Evolutionary conservation across 768 basidiomycete species (phyloP), one percentile per base, ranked within the genome.

Genomic region (Butyriboletus loyo): DNA sequence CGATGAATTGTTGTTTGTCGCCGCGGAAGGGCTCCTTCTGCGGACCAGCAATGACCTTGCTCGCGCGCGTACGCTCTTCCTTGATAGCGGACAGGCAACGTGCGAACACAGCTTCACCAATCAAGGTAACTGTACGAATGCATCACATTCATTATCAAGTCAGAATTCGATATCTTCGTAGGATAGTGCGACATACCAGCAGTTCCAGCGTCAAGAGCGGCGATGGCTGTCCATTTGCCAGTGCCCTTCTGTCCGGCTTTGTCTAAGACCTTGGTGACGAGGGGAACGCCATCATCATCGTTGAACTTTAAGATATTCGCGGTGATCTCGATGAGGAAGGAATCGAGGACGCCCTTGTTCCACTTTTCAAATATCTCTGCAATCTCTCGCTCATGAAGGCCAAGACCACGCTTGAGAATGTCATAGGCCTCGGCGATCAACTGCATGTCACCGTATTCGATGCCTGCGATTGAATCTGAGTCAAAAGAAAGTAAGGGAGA

Each of bases 401-500:
- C 92, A 63, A 98, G 87, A 56, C 96, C 96, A 62, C 93, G 90
- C 80, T 92, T 93, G 69, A 99, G 86, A 74, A 99, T 97, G 70
- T 98, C 96, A 72, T 99, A 99, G 6, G 92, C 94, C 75, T 99
- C 97, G 55, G 93, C 92, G 61, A 99, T 98, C 68, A 98, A 79
- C 73, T 98, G 96, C 97, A 99, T 99, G 76, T 99, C 97, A 64
- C 92, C 95, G 69, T 98, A 98, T 73, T 99, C 97, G 72, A 99
- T 99, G 78, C 96, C 96, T 95, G 59, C 31, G 37, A 46, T 52
- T 10, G 34, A 28, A 22, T 11, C 28, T 56, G 44, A 54, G 50
- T 53, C n/a, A 43, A 43, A 49, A 28, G 21, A 52, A 39, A 37
- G 36, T 8, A 50, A 28, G 4, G 22, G 40, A 15, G 17, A 24